Base-by-base conservation (phyloP, 192 early-diverging fungal species). In the Jimgerdemannia lactiflua region DNA sequence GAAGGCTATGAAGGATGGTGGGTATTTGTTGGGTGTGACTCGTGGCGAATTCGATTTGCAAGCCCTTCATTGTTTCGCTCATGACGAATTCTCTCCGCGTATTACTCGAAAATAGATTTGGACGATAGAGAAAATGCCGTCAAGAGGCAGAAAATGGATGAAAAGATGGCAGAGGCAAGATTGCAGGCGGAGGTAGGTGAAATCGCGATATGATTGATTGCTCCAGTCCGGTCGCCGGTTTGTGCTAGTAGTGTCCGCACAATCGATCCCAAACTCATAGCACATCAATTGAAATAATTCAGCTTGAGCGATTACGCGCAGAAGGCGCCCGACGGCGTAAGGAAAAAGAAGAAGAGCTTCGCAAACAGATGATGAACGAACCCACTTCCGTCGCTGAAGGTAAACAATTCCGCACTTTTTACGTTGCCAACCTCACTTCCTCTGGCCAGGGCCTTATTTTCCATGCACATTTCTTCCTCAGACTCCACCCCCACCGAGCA, bases 71-170 rank as follows among this genome's bases (percentile, higher is more conserved):
- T 29, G 29, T 29, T 1, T 29, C 29, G 29, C 29, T 29, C 29
- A 29, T 29, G 29, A 29, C 29, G 29, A 29, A 1, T 29, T 29
- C 29, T 29, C 29, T 29, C 29, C 29, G 29, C 29, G 29, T 29
- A 29, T 29, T 29, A 29, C 29, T 29, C 29, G 29, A 29, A 29
- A 29, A 59, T 59, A 59, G 49, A 59, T 59, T 14, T 88, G 4
- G 84, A 83, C 66, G 77, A 64, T 42, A 74, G 83, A 64, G 86
- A 88, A 41, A 78, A 80, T 14, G 79, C 81, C 4, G 85, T 82
- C 42, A 86, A 80, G 77, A 84, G 79, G 42, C 75, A 82, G 3
- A 78, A 83, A 43, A 75, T 78, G 10, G 86, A 84, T 2, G 80
- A 85, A 17, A 78, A 75, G 18, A 69, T 78, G 8, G 82, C 83